These are phyloP conservation scores for Salix caprea DNA, from an alignment of 345 rosid species.

Conservation along the genomic window DNA sequence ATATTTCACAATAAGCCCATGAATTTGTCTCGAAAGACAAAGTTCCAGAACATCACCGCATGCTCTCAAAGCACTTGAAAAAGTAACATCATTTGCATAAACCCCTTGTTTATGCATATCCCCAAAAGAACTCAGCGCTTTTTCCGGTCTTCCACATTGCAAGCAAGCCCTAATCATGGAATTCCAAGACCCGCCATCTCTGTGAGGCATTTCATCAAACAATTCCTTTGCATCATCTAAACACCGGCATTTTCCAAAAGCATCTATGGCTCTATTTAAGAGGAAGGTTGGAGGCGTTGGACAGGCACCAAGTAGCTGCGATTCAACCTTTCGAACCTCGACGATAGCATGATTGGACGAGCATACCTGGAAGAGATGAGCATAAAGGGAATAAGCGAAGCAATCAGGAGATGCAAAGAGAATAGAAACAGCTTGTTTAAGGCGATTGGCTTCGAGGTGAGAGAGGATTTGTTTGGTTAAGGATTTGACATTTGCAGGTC, in stretches of 20 bases:
- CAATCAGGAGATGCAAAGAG: slow-evolving; percentile 58
- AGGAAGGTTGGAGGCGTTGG: slow-evolving; percentile 52
- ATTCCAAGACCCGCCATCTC: slow-evolving; percentile 95
- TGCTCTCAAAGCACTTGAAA: slow-evolving; percentile 48
- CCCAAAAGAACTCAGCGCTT: slow-evolving; percentile 43
- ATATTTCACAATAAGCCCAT: slow-evolving; percentile 51
- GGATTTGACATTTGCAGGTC: slow-evolving; percentile 19
- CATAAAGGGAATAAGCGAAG: slow-evolving; percentile 48
- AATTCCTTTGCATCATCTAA: slow-evolving; percentile 54
- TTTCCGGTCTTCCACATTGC: slow-evolving; percentile 27
- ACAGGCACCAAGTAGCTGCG: slow-evolving; percentile 49
- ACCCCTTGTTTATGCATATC: slow-evolving; percentile 52
- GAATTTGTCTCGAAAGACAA: slow-evolving; percentile 50
- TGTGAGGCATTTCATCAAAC: slow-evolving; percentile 82
- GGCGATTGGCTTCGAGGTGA: slow-evolving; percentile 39
- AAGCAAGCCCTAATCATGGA: slow-evolving; percentile 59
- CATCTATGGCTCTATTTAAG: slow-evolving; percentile 67
- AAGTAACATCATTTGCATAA: slow-evolving; percentile 51
- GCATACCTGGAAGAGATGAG: slow-evolving; percentile 58
- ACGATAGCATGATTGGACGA: slow-evolving; percentile 40
- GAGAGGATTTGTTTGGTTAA: slow-evolving; percentile 30
- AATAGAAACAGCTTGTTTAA: slow-evolving; percentile 51
- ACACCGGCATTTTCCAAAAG: slow-evolving; percentile 54
- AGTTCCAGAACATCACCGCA: slow-evolving; percentile 45
- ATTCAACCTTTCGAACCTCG: slow-evolving; percentile 72